Percentiles rank a stretch among this genome's conserved stretches.
phyloP scores from a whole-genome alignment of 179 eudicot species.

The Patellifolia procumbens region DNA sequence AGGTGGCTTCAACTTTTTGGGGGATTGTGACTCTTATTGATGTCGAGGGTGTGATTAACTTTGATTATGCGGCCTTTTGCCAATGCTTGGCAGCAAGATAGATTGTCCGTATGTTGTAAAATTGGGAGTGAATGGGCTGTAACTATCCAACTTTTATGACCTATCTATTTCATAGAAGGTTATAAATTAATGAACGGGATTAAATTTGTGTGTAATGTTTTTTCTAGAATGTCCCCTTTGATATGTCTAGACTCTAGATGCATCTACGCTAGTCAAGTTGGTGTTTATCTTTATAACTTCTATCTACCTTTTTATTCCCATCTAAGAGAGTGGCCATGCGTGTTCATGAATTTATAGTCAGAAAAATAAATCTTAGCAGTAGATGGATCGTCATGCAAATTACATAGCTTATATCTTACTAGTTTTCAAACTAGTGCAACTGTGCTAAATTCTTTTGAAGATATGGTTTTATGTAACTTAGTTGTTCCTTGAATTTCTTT shows the following conservation, averaged over 20 bases:
- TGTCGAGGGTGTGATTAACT: background rate
- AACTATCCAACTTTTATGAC: no score
- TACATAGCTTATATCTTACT: no score
- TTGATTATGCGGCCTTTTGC: background rate
- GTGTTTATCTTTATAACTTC: background rate
- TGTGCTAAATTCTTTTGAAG: no score
- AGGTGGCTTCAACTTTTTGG: background rate
- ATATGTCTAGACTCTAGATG: background rate
- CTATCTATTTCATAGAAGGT: no score
- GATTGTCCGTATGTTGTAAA: background rate
- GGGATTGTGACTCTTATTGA: background rate
- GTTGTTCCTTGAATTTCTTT: no score
- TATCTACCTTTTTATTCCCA: background rate
- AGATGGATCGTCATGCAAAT: background rate
- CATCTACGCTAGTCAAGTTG: background rate
- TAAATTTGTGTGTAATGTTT: background rate
- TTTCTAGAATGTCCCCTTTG: no score
- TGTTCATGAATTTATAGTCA: background rate
- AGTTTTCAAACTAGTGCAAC: no score
- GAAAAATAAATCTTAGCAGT: background rate
- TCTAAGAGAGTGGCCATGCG: background rate
- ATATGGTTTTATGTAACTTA: no score
- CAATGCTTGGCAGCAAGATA: background rate
- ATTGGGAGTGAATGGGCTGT: background rate
- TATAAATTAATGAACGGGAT: background rate